Percentiles rank a stretch among this genome's conserved stretches.
Conservation (phyloP, 371 early-diverging fungal genomes). For the Mucor mucedo region DNA sequence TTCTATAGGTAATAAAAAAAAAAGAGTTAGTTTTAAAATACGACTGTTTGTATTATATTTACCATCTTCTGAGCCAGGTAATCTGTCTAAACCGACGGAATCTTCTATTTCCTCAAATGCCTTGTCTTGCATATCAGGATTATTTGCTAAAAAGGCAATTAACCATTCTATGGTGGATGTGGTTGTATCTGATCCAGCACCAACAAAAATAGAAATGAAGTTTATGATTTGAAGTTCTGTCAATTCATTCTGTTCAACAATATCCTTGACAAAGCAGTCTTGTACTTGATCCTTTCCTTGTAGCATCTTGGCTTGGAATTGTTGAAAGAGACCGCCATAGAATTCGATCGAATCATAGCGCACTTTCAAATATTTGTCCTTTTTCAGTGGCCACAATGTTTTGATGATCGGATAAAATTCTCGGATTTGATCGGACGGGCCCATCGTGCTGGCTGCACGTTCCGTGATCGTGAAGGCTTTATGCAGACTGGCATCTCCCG, state of each 20-base stretch:
- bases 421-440: slow-evolving; percentile 43
- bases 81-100: slow-evolving; percentile 33
- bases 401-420: slow-evolving; percentile 54
- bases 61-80: slow-evolving; percentile 48
- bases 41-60: slow-evolving; percentile 5
- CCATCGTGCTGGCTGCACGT: slow-evolving; percentile 32
- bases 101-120: slow-evolving; percentile 44
- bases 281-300: slow-evolving; percentile 8
- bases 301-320: slow-evolving; percentile 20
- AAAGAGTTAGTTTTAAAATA: not conserved
- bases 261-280: slow-evolving; percentile 50
- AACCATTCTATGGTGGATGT: slow-evolving; percentile 52
- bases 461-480: slow-evolving; percentile 46
- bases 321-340: slow-evolving; percentile 34
- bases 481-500: slow-evolving; percentile 42
- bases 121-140: slow-evolving; percentile 50
- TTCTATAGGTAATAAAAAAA: slow-evolving; percentile 27
- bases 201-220: slow-evolving; percentile 47
- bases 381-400: slow-evolving; percentile 25
- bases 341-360: slow-evolving; percentile 29
- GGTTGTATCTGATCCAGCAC: slow-evolving; percentile 56
- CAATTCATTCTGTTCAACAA: slow-evolving; percentile 32
- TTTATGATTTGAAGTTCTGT: slow-evolving; percentile 41
- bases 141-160: slow-evolving; percentile 44
- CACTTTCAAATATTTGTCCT: slow-evolving; percentile 19